These are phyloP conservation scores for Cornus suecica DNA, from an alignment of 148 eudicot species.

Conservation along the genomic window DNA sequence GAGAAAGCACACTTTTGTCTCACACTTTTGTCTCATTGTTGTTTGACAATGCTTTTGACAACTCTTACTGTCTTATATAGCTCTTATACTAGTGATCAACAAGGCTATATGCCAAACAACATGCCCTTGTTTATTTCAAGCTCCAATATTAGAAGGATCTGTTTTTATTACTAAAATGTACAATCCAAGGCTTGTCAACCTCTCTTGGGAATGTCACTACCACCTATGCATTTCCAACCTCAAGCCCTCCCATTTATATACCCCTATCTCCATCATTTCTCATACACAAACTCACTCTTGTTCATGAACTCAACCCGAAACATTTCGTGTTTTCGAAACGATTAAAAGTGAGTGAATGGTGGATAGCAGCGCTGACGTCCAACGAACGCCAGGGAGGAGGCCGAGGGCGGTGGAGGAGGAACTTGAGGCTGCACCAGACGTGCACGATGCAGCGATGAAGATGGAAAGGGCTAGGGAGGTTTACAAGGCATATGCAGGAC, in stretches of 20 bases:
- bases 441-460: slow-evolving; percentile 19
- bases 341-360: slow-evolving; percentile 9
- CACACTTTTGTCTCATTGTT: too few species aligned
- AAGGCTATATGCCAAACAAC: background rate
- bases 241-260: background rate
- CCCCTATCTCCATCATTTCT: background rate
- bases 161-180: too few species aligned
- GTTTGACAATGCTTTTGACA: background rate
- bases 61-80: too few species aligned
- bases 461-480: slow-evolving; percentile 29
- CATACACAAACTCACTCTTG: background rate
- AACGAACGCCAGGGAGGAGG: background rate
- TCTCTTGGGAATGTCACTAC: slow-evolving; percentile 1
- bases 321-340: background rate
- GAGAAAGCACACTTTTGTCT: too few species aligned
- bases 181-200: background rate
- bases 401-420: slow-evolving; percentile 8
- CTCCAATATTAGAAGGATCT: background rate
- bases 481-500: slow-evolving; percentile 25
- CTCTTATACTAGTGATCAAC: background rate
- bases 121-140: background rate
- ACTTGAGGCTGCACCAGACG: slow-evolving; percentile 11
- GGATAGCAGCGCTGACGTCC: slow-evolving; percentile 5
- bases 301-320: background rate
- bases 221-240: background rate